phyloP scores from a whole-genome alignment of 176 grass and related monocot species.

The Cenchrus fungigraminus region DNA sequence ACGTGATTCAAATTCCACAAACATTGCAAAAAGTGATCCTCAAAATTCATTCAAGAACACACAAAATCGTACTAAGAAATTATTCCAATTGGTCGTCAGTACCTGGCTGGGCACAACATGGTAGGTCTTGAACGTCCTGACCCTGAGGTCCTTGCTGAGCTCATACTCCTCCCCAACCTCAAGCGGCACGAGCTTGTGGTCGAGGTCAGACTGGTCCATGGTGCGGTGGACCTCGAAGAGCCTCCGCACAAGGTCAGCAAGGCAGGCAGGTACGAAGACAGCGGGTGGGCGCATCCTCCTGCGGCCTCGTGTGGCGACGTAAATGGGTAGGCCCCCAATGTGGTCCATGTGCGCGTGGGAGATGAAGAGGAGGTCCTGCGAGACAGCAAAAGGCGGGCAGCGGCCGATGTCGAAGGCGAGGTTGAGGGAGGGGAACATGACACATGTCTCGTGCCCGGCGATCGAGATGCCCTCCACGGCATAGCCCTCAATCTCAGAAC shows the following conservation, averaged over 20 bases:
- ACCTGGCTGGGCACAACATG: constrained; percentile 85
- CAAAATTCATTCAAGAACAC: neutral
- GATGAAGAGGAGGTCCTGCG: constrained; percentile 88
- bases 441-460: constrained; percentile 83
- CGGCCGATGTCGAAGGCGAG: constrained; percentile 89
- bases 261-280: constrained; percentile 68
- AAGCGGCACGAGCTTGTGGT: constrained; percentile 71
- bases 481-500: constrained; percentile 65
- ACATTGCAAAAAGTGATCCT: neutral
- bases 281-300: constrained; percentile 70
- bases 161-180: constrained; percentile 71
- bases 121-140: constrained; percentile 88
- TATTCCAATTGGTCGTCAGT: constrained; percentile 15
- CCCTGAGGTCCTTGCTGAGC: constrained; percentile 79
- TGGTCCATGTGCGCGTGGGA: constrained; percentile 92
- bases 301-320: constrained; percentile 81
- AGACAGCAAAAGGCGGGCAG: constrained; percentile 77
- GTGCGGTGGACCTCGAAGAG: constrained; percentile 81
- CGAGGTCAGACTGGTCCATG: constrained; percentile 90
- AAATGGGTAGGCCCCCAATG: constrained; percentile 80
- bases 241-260: constrained; percentile 63
- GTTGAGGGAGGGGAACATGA: constrained; percentile 84
- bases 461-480: constrained; percentile 83
- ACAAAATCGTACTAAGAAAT: neutral
- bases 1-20: constrained; percentile 2